Conservation (phyloP, 2,329 filamentous ascomycete species). For the Pseudofabraea citricarpa region DNA sequence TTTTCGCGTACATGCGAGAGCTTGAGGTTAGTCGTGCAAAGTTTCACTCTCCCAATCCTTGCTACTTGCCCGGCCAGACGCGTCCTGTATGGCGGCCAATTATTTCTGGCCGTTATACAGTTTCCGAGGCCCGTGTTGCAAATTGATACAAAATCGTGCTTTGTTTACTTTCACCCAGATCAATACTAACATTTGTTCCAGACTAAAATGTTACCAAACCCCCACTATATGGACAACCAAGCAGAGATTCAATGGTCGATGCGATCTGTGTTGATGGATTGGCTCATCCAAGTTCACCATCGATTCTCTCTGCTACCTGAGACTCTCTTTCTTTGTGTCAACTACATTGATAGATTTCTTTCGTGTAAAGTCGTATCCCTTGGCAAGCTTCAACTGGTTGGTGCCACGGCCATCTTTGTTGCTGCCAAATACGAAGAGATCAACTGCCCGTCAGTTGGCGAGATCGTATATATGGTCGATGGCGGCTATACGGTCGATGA, state of each 20-base stretch:
- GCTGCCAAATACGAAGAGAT: constrained; percentile 99
- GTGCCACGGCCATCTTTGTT: constrained; percentile 91
- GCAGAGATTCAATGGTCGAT: constrained; percentile 99
- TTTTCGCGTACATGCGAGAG: constrained; percentile 85
- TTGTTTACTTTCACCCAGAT: constrained; percentile 14
- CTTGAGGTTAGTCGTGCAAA: constrained; percentile 64
- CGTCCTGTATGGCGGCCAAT: constrained; percentile 9
- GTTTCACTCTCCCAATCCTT: constrained; percentile 4
- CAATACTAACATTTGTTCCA: constrained; percentile 31
- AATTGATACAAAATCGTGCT: constrained; percentile 13
- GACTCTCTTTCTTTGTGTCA: constrained; percentile 90
- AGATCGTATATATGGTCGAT: constrained; percentile 99
- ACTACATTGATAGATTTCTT: constrained; percentile 96
- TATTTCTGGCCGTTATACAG: too few species aligned
- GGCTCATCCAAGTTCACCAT: constrained; percentile 92
- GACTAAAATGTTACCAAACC: constrained; percentile 78
- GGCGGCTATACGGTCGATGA: constrained; percentile 84
- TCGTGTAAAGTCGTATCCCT: constrained; percentile 93
- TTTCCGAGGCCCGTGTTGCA: too few species aligned
- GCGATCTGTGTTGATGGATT: constrained; percentile 95
- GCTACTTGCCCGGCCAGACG: constrained; percentile 2
- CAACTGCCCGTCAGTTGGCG: constrained; percentile 89
- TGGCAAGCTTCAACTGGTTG: constrained; percentile 91
- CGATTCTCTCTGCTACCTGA: constrained; percentile 89
- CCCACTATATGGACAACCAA: constrained; percentile 95